Conservation (phyloP, 1,139 yeast species). For the Geotrichum restrictum region DNA sequence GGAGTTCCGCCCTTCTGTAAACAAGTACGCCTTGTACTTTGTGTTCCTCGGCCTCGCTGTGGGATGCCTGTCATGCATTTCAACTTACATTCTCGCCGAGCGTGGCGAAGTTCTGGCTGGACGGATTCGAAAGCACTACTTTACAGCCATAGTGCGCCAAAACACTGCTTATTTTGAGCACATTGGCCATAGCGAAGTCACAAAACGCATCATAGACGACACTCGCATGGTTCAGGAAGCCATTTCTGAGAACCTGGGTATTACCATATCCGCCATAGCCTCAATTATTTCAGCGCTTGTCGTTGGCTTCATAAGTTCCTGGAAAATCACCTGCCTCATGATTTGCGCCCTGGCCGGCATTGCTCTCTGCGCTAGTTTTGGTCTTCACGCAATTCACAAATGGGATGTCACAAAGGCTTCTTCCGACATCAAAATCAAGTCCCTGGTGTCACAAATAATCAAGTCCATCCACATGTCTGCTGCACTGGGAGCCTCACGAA, state of each 20-base stretch:
- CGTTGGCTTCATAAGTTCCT: slow-evolving; percentile 41
- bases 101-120: slow-evolving; percentile 44
- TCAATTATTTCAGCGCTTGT: slow-evolving; percentile 43
- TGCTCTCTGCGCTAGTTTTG: slow-evolving; percentile 30
- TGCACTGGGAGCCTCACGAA: slow-evolving; percentile 44
- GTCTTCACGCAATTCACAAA: slow-evolving; percentile 31
- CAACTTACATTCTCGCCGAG: slow-evolving; percentile 39
- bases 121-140: slow-evolving; percentile 42
- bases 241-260: slow-evolving; percentile 45
- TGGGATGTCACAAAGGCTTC: slow-evolving; percentile 11
- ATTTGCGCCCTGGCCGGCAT: slow-evolving; percentile 38
- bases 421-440: slow-evolving; percentile 28
- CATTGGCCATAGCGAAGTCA: slow-evolving; percentile 45
- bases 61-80: slow-evolving; percentile 35
- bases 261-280: slow-evolving; percentile 39
- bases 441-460: slow-evolving; percentile 25
- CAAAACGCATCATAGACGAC: slow-evolving; percentile 45
- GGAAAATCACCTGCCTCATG: slow-evolving; percentile 42
- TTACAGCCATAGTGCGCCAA: slow-evolving; percentile 41
- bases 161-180: slow-evolving; percentile 45
- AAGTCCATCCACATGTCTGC: slow-evolving; percentile 43
- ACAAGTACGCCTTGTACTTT: slow-evolving; percentile 39
- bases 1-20: slow-evolving; percentile 35
- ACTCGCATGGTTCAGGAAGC: slow-evolving; percentile 45
- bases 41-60: slow-evolving; percentile 42